Percentiles rank a stretch among this genome's conserved stretches.
These are phyloP conservation scores for Rhynchospora pubera DNA, from an alignment of 176 grass and related monocot genomes.

Conservation along the genomic window DNA sequence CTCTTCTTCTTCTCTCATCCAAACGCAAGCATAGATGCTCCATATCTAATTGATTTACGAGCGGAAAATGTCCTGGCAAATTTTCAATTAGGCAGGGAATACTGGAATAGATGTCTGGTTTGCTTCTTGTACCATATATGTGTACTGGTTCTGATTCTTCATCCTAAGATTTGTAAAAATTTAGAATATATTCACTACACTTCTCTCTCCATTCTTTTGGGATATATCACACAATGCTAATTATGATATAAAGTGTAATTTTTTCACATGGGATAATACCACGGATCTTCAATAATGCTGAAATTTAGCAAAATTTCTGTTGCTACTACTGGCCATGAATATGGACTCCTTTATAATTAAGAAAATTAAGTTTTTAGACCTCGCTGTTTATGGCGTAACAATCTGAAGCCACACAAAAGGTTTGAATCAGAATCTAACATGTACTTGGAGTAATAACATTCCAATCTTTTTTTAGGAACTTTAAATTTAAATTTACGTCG, in stretches of 20 bases:
- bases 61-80: conserved; percentile 8
- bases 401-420: too few relatives aligned
- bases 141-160: not conserved
- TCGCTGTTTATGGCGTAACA: too few relatives aligned
- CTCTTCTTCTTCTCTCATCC: too few relatives aligned
- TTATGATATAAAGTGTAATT: not conserved
- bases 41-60: conserved; percentile 6
- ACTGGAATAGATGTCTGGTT: conserved; percentile 11
- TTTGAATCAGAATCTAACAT: too few relatives aligned
- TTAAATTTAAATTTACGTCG: too few relatives aligned
- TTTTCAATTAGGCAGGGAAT: not conserved
- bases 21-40: conserved; percentile 10
- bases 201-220: not conserved
- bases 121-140: not conserved
- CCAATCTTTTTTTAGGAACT: too few relatives aligned
- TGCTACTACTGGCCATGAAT: too few relatives aligned
- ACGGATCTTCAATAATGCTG: not conserved
- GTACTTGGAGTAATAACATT: too few relatives aligned
- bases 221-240: not conserved
- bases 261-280: not conserved
- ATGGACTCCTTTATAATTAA: too few relatives aligned
- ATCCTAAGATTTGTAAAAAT: not conserved
- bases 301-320: too few relatives aligned
- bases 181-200: not conserved
- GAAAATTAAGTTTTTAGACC: too few relatives aligned